Evolutionary conservation across 805 yeast species (phyloP).

Genomic region (Suhomyces prunicola): DNA sequence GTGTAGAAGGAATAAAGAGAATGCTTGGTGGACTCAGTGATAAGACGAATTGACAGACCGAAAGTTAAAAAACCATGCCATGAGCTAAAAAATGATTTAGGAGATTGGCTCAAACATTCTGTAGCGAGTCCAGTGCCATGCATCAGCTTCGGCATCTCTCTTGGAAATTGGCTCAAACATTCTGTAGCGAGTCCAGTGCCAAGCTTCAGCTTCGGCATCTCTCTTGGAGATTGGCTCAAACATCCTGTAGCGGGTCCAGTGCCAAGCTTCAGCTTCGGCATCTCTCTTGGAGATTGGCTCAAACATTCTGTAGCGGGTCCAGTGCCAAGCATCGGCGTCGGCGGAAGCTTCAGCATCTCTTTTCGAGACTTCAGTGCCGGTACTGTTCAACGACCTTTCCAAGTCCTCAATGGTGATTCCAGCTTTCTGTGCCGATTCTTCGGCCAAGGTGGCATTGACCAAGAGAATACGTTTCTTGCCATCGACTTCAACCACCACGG

Average conservation of each 20-base stretch:
- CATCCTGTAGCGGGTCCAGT: constrained; percentile 5
- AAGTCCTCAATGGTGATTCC: constrained; percentile 1
- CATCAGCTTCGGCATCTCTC: constrained; percentile 13
- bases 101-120: constrained; percentile 5
- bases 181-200: constrained; percentile 3
- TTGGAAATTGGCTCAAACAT: constrained; percentile 11
- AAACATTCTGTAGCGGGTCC: constrained; percentile 4
- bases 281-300: constrained; percentile 12
- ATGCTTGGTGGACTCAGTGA: background rate
- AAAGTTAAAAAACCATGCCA: background rate
- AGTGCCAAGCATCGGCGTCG: constrained; percentile 9
- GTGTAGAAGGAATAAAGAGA: background rate
- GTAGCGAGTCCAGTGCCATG: constrained; percentile 7
- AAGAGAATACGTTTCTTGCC: constrained; percentile 11
- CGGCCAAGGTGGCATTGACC: constrained; percentile 13
- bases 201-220: constrained; percentile 8
- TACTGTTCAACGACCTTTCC: background rate
- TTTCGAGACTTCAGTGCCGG: constrained; percentile 6
- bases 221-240: constrained; percentile 7
- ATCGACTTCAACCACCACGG: constrained; percentile 8
- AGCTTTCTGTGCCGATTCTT: constrained; percentile 1
- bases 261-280: constrained; percentile 10
- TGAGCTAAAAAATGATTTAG: background rate
- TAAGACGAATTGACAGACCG: background rate
- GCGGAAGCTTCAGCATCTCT: constrained; percentile 11